Evolutionary conservation across 1,284 basidiomycete genomes (phyloP), one percentile per base, ranked within the genome.

Genomic region (Ustilago lituana): DNA sequence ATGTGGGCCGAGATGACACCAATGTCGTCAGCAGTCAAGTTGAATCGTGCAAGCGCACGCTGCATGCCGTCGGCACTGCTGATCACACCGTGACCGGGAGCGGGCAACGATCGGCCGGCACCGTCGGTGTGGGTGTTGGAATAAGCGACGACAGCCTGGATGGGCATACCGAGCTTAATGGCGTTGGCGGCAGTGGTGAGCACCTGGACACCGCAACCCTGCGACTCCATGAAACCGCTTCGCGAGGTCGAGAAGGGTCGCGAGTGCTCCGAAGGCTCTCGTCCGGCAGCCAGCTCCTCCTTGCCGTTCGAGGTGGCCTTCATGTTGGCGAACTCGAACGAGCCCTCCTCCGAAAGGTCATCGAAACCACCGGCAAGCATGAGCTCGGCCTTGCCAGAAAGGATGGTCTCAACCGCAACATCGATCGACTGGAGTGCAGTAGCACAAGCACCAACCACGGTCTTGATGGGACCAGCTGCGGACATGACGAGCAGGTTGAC

Each of bases 281-380:
- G 93, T 67, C 96, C 96, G 88, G 96, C 96, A 9, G 94, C 94
- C 78, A 97, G 91, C 84, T 98, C 96, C 33, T 92, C 92, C 83
- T 94, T 92, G 5, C 94, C 90, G 81, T 95, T 97, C 84, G 91
- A 94, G 7, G 96, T 98, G 6, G 96, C 96, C 85, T 97, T 96
- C 96, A 98, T 98, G 86, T 98, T 98, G 56, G 94, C 95, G 84
- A 84, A 84, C 84, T 97, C 94, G 84, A 89, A 95, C 17, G 94
- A 95, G 20, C 94, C 94, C 83, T 97, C 94, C 84, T 98, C 96
- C 74, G 91, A 91, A 82, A 98, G 88, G 83, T 98, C 96, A 80
- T 98, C 96, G 85, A 94, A 97, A 59, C 95, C 96, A 84, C 96
- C 96, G 38, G 95, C 91, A 68, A 98, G 90, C 96, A 98, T 98